Percentiles rank a stretch among this genome's conserved stretches.
phyloP scores from a whole-genome alignment of 805 yeast genomes.

The Wickerhamiella spandovensis region DNA sequence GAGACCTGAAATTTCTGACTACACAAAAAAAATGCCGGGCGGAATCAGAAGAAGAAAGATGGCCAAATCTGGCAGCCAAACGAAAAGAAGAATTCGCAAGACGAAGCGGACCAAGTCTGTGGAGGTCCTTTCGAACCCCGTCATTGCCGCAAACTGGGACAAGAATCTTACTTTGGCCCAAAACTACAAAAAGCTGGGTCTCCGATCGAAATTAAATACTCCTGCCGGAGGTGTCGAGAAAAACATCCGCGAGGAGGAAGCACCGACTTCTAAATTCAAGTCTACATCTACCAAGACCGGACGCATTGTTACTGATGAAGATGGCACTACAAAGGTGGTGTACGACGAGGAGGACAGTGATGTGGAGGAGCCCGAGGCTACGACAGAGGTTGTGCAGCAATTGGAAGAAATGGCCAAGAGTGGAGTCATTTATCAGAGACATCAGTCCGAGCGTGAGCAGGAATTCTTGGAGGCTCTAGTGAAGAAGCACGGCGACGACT shows the following conservation, averaged over 20 bases:
- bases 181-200: slow-evolving; percentile 73
- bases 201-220: slow-evolving; percentile 49
- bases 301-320: slow-evolving; percentile 19
- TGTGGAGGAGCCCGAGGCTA: slow-evolving; percentile 46
- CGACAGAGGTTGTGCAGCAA: slow-evolving; percentile 50
- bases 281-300: slow-evolving; percentile 24
- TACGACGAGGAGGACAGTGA: slow-evolving; percentile 29
- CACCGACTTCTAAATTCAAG: slow-evolving; percentile 19
- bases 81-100: slow-evolving; percentile 57
- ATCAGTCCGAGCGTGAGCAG: slow-evolving; percentile 56
- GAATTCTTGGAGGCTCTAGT: slow-evolving; percentile 56
- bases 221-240: slow-evolving; percentile 76
- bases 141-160: slow-evolving; percentile 89
- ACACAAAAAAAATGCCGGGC: slow-evolving; percentile 21
- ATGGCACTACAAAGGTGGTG: slow-evolving; percentile 14
- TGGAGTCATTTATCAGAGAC: slow-evolving; percentile 24
- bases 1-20: neutral
- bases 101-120: slow-evolving; percentile 59
- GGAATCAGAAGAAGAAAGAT: slow-evolving; percentile 76
- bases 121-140: slow-evolving; percentile 57
- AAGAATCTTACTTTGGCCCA: slow-evolving; percentile 64
- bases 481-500: slow-evolving; percentile 77
- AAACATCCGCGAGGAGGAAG: slow-evolving; percentile 24
- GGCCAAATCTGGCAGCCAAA: slow-evolving; percentile 42
- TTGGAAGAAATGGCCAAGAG: slow-evolving; percentile 48